These are phyloP conservation scores for Vicia faba DNA, from an alignment of 306 rosid species.

Conservation along the genomic window DNA sequence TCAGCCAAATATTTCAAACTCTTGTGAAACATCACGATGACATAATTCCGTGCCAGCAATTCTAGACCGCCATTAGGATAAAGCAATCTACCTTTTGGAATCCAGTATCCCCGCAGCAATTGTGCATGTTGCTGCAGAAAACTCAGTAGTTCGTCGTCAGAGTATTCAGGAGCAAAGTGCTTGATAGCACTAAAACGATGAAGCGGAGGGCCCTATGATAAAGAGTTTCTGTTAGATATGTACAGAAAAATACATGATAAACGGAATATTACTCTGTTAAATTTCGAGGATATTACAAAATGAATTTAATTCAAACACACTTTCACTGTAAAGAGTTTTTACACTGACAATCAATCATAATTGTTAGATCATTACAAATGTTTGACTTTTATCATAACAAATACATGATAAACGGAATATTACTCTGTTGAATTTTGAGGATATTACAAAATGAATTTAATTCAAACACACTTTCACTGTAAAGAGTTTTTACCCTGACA, in stretches of 20 bases:
- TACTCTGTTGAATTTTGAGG: not conserved
- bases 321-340: not conserved
- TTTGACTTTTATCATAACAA: constrained; percentile 2
- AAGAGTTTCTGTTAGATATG: constrained; percentile 24
- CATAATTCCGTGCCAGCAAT: constrained; percentile 56
- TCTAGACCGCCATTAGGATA: constrained; percentile 37
- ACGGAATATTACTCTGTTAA: constrained; percentile 4
- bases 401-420: constrained; percentile 22
- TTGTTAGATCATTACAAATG: not conserved
- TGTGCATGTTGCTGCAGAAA: constrained; percentile 65
- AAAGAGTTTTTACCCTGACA: not conserved
- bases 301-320: not conserved
- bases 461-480: not conserved
- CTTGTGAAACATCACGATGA: constrained; percentile 53
- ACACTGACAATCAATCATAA: not conserved
- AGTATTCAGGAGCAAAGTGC: constrained; percentile 74
- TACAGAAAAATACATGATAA: constrained; percentile 19
- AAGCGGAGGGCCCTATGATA: constrained; percentile 63
- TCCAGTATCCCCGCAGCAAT: constrained; percentile 77
- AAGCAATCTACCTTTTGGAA: constrained; percentile 61
- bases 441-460: not conserved
- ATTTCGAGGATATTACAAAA: not conserved
- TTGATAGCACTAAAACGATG: constrained; percentile 67
- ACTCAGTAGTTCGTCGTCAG: constrained; percentile 55
- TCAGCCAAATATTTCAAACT: constrained; percentile 52